Evolutionary conservation across 345 rosid species (phyloP), one percentile per base, ranked within the genome.

Genomic region (Citrus hindsii): DNA sequence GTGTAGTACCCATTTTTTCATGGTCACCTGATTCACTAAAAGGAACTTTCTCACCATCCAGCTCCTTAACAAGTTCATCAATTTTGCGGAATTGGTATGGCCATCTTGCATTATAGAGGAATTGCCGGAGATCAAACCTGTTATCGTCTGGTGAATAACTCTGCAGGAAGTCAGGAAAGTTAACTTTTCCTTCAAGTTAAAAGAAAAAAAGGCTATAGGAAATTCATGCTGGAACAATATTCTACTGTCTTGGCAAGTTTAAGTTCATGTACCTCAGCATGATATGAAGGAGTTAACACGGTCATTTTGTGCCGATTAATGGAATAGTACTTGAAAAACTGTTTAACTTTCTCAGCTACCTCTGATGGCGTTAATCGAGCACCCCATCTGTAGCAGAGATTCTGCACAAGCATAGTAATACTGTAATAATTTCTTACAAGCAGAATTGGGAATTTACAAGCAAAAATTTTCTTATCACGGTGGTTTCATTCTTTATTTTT

Each of bases 221-320:
- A 48, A 24, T 35, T 51, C n/a, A 27, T 1, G 4, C 6, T 3
- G 0, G 63, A 55, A 76, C 32, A 35, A 65, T 21, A 66, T 28
- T 46, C 24, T 55, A 55, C 8, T 5, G 0, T 18, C 14, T 25
- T 5, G 2, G 38, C 25, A 22, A 56, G 33, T 24, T 21, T 13
- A 22, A 19, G 62, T 70, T 22, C 24, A 76, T 66, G 2, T 85
- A 97, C 99, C 99, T 94, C 98, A 3, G 98, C 98, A 61, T 97
- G 99, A 70, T 93, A 97, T 21, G 95, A 94, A 12, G 98, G 99
- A 65, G 99, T 94, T 66, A 97, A 80, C 60, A 91, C 93, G 1
- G 98, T 93, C 98, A 97, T 92, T 79, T 97, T 97, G 87, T 97
- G 99, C 37, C 98, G 90, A 82, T 97, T 97, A 63, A 93, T 90